Base-by-base conservation (phyloP, 2,329 filamentous ascomycete species). In the Penicillium sp. region DNA sequence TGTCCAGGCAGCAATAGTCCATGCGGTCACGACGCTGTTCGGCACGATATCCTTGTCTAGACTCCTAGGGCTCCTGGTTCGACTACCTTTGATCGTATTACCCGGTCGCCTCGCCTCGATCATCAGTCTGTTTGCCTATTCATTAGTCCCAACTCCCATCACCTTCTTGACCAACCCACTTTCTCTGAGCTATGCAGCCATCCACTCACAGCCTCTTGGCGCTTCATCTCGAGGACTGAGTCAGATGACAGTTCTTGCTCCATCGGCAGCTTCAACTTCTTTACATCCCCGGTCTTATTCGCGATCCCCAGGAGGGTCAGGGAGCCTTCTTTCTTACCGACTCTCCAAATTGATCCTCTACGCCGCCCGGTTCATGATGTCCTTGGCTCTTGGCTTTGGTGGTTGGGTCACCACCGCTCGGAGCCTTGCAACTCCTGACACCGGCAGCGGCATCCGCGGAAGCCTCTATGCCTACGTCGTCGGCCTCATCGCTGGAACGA, bases 341-440 rank as follows among this genome's bases (percentile, higher is more conserved):
- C 85, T 97, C 8, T 90, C 94, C 1, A 97, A 97, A 72, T 82
- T 97, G 27, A 83, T 99, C 7, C 84, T 99, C 3, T 91, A 97
- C 64, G 91, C 93, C 3, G 94, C 92, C 1, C 86, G 93, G 16
- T 90, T 93, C 70, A 89, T 97, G 67, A 96, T 97, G 85, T 91
- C 91, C 0, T 86, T 92, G 44, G 90, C 87, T 0, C 83, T 99
- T 29, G 93, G 93, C 1, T 96, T 97, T 67, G 92, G 90, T 4
- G 93, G 91, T n/a, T 99, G 94, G 94, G 91, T 97, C 8, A 89
- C 91, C 44, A 96, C 92, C 34, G 92, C 94, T 10, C 87, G 91
- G 59, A 87, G 89, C 73, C 79, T 97, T 4, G 80, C 83, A 48
- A 79, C 94, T 18, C 56, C 86, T 73, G 53, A 82, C 79, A 66